Evolutionary conservation across 2,329 filamentous ascomycete species (phyloP), one percentile per base, ranked within the genome.

Genomic region (Aureobasidium lini): DNA sequence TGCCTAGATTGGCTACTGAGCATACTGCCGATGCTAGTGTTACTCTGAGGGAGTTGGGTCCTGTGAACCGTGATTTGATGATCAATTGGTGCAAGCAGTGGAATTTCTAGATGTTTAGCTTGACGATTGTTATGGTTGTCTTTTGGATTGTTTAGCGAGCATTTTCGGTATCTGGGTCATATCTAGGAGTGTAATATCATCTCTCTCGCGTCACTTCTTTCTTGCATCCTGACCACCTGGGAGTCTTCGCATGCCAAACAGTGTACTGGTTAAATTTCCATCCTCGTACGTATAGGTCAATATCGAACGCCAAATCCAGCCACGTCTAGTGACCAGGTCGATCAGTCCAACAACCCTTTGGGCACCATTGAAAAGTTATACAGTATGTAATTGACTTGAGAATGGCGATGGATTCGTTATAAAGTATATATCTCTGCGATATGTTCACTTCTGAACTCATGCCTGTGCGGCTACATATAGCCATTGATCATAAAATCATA

Each of bases 11-110:
- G 59, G 61, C 58, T 3, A 69, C 65, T 1, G 36, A 36, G 3
- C 36, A 65, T 11, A 68, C 68, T 3, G 65, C 62, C 8, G 64
- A 66, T 61, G 62, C 67, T 57, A 72, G 69, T 36, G 57, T 60
- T 42, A 70, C 69, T 11, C 62, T 73, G 52, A 68, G 58, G 31
- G 62, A 63, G n/a, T 64, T 70, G 62, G 50, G 50, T 15, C 53
- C 66, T 15, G 61, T 70, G 3, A 62, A 64, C 50, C 36, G 28
- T 1, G 49, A 28, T 5, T 59, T 66, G 63, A 64, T 68, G 62
- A 59, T 57, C 39, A 65, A 65, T 42, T 69, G 66, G 65, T 47
- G 67, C 36, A 59, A 43, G 57, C 63, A 65, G 50, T 68, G 66
- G 66, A n/a, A 56, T 34, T 59, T 64, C 16, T 65, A 62, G 63